These are phyloP conservation scores for Areca catechu DNA, from an alignment of 176 grass and related monocot species.

Conservation along the genomic window DNA sequence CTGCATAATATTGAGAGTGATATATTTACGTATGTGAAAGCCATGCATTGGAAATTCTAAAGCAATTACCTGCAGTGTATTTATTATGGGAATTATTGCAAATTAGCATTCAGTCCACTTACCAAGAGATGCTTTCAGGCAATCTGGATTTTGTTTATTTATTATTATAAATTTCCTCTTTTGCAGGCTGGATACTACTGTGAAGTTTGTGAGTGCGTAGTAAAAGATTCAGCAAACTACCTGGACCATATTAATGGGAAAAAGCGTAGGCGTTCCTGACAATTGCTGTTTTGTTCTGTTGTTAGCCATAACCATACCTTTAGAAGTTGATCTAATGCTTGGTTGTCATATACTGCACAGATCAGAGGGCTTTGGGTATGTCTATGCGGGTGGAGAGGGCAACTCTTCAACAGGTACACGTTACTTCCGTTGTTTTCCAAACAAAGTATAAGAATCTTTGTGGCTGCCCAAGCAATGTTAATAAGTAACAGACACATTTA, in stretches of 20 bases:
- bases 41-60: no score
- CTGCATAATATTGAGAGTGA: no score
- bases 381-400: constrained; percentile 97
- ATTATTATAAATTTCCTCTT: not conserved
- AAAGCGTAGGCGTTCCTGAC: constrained; percentile 54
- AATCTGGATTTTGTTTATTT: no score
- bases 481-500: no score
- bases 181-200: constrained; percentile 89
- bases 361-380: constrained; percentile 98
- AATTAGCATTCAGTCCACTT: no score
- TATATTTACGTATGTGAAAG: no score
- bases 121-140: no score
- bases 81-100: no score
- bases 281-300: constrained; percentile 11
- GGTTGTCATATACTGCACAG: constrained; percentile 26
- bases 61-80: no score
- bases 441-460: no score
- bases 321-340: constrained; percentile 3
- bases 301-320: constrained; percentile 12
- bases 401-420: constrained; percentile 76
- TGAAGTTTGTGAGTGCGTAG: constrained; percentile 92
- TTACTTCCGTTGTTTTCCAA: not conserved
- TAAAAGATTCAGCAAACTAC: constrained; percentile 99
- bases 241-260: constrained; percentile 99
- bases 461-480: no score